These are phyloP conservation scores for Herpetomonas tarakana DNA, from an alignment of 208 protist genomes.

Conservation along the genomic window DNA sequence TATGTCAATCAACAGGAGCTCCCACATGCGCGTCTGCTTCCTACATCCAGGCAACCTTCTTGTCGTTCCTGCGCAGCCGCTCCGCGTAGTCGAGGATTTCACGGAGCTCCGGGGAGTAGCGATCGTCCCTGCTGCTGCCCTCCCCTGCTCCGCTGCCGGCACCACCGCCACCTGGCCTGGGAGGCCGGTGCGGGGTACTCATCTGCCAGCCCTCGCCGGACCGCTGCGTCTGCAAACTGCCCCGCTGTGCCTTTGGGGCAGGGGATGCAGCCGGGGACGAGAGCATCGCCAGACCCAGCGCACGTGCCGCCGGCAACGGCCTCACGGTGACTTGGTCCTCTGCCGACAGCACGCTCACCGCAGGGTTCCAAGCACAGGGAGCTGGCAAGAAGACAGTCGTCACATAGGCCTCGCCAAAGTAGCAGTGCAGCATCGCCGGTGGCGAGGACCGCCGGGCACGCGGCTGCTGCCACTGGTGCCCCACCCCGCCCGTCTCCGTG, in stretches of 20 bases:
- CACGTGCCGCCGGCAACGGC: not conserved
- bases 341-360: constrained; percentile 25
- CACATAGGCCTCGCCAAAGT: constrained; percentile 14
- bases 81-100: not conserved
- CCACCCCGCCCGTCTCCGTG: no score
- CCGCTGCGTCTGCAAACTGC: no score
- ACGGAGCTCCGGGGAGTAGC: not conserved
- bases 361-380: constrained; percentile 18
- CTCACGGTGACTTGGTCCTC: constrained; percentile 28
- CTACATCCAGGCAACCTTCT: not conserved
- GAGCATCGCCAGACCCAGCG: not conserved
- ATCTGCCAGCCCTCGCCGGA: no score
- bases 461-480: constrained; percentile 3
- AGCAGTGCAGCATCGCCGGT: not conserved
- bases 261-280: not conserved
- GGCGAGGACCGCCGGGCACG: not conserved
- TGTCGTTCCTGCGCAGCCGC: not conserved
- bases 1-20: no score
- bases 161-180: no score
- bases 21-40: no score
- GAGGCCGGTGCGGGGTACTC: no score
- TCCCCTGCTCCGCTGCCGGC: no score
- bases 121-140: no score
- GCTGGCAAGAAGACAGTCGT: constrained; percentile 14
- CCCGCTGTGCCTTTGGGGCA: not conserved